Percentiles rank a stretch among this genome's conserved stretches.
These are phyloP conservation scores for Fraxinus ornus DNA, from an alignment of 305 asterid genomes.

Conservation along the genomic window DNA sequence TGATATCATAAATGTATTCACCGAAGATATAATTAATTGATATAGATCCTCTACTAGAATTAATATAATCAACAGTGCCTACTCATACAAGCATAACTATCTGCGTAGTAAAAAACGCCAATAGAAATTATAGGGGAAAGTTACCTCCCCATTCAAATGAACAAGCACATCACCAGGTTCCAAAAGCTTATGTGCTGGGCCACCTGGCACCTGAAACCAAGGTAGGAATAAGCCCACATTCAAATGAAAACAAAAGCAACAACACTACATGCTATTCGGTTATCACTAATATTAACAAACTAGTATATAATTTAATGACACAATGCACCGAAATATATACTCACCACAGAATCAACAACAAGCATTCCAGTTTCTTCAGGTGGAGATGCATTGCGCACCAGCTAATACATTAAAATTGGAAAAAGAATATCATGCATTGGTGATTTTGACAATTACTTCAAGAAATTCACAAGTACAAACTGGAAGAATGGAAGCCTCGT, in stretches of 20 bases:
- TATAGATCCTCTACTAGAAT: constrained; percentile 3
- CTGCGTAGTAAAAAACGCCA: neutral
- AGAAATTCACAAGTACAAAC: constrained; percentile 11
- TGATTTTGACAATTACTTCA: neutral
- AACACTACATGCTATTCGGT: constrained; percentile 11
- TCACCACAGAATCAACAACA: constrained; percentile 98
- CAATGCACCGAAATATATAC: constrained; percentile 28
- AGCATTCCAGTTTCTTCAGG: constrained; percentile 98
- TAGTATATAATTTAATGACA: neutral
- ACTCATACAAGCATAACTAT: constrained; percentile 9
- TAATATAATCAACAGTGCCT: neutral
- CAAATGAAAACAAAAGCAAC: constrained; percentile 17
- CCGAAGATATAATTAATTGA: constrained; percentile 11
- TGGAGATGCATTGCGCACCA: constrained; percentile 88
- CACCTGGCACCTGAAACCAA: constrained; percentile 85
- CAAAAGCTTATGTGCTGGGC: constrained; percentile 88
- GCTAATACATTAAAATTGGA: constrained; percentile 43
- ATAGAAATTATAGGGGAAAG: constrained; percentile 17
- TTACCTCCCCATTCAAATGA: constrained; percentile 92
- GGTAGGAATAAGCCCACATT: constrained; percentile 20
- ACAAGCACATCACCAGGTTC: constrained; percentile 99
- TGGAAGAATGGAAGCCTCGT: constrained; percentile 7
- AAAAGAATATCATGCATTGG: constrained; percentile 8
- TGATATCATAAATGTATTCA: neutral
- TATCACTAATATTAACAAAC: neutral